phyloP scores from a whole-genome alignment of 768 basidiomycete species.

The Suillus placidus region DNA sequence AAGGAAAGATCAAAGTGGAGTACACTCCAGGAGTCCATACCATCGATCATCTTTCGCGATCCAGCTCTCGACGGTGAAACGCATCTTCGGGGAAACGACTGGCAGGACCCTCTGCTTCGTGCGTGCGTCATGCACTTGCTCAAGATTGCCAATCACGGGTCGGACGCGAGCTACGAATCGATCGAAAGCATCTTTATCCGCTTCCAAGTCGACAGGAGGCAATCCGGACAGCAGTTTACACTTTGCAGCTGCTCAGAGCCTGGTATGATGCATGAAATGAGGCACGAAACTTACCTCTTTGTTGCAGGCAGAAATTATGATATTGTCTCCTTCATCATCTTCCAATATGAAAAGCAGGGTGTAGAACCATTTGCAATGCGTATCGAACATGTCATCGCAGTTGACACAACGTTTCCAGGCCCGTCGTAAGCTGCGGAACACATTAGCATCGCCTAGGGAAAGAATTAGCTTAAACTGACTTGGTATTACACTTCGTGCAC shows the following conservation, averaged over 20 bases:
- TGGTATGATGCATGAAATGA: neutral
- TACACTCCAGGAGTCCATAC: slow-evolving; percentile 29
- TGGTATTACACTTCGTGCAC: slow-evolving; percentile 55
- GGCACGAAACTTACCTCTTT: slow-evolving; percentile 39
- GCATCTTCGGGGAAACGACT: slow-evolving; percentile 29
- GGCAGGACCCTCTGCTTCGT: slow-evolving; percentile 21
- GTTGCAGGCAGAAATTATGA: slow-evolving; percentile 53
- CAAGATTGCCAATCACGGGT: slow-evolving; percentile 51
- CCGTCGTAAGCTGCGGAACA: slow-evolving; percentile 43
- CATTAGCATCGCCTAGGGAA: neutral
- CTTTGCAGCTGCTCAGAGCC: neutral
- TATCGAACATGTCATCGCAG: slow-evolving; percentile 57
- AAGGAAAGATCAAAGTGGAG: slow-evolving; percentile 8
- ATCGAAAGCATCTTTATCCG: slow-evolving; percentile 40
- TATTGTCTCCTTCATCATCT: slow-evolving; percentile 46
- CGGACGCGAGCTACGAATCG: slow-evolving; percentile 44
- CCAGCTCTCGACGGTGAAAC: slow-evolving; percentile 36
- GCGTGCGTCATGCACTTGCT: slow-evolving; percentile 41
- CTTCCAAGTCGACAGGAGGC: slow-evolving; percentile 42
- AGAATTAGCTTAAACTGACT: slow-evolving; percentile 39
- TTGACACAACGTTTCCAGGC: slow-evolving; percentile 47
- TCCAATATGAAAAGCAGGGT: slow-evolving; percentile 52
- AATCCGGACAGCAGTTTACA: slow-evolving; percentile 1
- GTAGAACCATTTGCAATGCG: slow-evolving; percentile 51
- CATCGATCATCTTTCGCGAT: slow-evolving; percentile 19